phyloP scores from a whole-genome alignment of 1,284 basidiomycete species.

The Pseudozyma tsukubaensis region DNA sequence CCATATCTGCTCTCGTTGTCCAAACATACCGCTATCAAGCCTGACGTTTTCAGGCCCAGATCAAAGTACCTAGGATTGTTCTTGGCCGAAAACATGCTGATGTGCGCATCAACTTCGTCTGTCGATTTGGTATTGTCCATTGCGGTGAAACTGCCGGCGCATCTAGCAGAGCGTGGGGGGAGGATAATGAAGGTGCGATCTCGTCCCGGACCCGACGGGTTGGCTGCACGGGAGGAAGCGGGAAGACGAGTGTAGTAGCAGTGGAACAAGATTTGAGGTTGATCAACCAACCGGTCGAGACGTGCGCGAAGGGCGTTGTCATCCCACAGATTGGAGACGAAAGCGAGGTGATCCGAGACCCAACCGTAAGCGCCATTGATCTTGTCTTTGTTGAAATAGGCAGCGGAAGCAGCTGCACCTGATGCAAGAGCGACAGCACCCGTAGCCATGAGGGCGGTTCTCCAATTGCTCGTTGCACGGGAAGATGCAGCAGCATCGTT shows the following conservation, averaged over 20 bases:
- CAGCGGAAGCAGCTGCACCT: constrained; percentile 77
- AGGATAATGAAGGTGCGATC: constrained; percentile 64
- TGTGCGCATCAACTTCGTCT: constrained; percentile 88
- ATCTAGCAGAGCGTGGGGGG: constrained; percentile 33
- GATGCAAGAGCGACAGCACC: constrained; percentile 75
- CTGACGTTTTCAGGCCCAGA: constrained; percentile 73
- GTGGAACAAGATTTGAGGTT: constrained; percentile 70
- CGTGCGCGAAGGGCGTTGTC: constrained; percentile 76
- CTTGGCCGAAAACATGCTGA: constrained; percentile 83
- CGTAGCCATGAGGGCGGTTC: constrained; percentile 71
- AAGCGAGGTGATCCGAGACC: constrained; percentile 89
- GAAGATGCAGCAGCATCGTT: constrained; percentile 19
- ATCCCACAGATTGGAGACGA: constrained; percentile 89
- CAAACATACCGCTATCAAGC: constrained; percentile 35
- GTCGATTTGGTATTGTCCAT: constrained; percentile 69
- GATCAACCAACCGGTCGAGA: constrained; percentile 43
- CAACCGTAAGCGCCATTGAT: constrained; percentile 70
- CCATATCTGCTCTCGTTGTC: constrained; percentile 49
- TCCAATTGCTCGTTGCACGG: constrained; percentile 26
- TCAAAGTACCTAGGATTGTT: constrained; percentile 92
- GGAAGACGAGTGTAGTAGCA: constrained; percentile 63
- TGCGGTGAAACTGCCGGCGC: constrained; percentile 47
- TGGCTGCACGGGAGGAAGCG: constrained; percentile 24
- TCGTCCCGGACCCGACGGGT: background rate
- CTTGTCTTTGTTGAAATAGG: constrained; percentile 78